These are phyloP conservation scores for Phragmites australis DNA, from an alignment of 176 grass and related monocot genomes.

Conservation along the genomic window DNA sequence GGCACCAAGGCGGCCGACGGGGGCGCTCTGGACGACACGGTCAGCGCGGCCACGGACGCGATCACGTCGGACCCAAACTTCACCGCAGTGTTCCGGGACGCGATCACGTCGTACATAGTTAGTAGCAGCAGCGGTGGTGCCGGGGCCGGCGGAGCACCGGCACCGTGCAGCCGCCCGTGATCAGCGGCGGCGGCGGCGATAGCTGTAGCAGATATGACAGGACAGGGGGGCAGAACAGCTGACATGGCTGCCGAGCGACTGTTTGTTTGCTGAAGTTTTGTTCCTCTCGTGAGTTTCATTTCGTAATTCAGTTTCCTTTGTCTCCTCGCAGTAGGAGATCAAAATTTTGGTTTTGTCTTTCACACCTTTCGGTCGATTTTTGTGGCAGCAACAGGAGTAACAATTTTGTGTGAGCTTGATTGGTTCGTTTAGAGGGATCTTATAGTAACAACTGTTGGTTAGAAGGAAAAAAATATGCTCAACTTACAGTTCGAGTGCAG, in stretches of 20 bases:
- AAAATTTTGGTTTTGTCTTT: background rate
- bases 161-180: slow-evolving; percentile 34
- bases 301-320: background rate
- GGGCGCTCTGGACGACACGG: slow-evolving; percentile 47
- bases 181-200: slow-evolving; percentile 31
- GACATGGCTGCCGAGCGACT: background rate
- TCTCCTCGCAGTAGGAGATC: background rate
- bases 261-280: background rate
- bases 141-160: slow-evolving; percentile 32
- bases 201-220: slow-evolving; percentile 40
- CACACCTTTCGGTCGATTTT: slow-evolving; percentile 7
- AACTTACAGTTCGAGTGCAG: background rate
- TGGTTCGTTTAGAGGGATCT: too few relatives aligned
- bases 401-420: background rate
- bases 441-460: background rate
- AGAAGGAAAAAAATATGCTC: background rate
- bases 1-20: slow-evolving; percentile 40
- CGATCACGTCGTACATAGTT: slow-evolving; percentile 77
- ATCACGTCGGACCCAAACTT: slow-evolving; percentile 86
- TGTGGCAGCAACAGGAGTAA: slow-evolving; percentile 7
- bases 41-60: slow-evolving; percentile 59
- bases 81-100: slow-evolving; percentile 65
- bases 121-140: slow-evolving; percentile 29
- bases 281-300: background rate
- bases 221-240: background rate